These are phyloP conservation scores for Colletotrichum australisinense DNA, from an alignment of 2,329 filamentous ascomycete species.

Conservation along the genomic window DNA sequence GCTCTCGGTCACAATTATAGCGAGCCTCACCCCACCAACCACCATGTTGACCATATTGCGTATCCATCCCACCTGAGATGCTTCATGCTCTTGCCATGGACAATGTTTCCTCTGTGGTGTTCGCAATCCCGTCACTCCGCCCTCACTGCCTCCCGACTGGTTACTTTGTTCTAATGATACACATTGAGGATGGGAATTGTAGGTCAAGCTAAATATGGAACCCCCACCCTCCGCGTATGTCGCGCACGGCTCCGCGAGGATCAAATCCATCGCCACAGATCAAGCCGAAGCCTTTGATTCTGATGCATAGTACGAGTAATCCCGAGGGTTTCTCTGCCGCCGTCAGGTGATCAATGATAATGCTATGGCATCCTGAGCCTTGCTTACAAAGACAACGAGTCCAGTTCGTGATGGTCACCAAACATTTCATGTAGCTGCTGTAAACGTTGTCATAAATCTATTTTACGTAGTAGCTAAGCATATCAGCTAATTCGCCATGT, in stretches of 20 bases:
- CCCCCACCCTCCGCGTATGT: too few relatives aligned
- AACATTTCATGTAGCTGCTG: not conserved
- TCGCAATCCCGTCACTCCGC: not conserved
- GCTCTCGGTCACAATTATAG: slow-evolving; percentile 44
- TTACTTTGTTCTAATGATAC: not conserved
- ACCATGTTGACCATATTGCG: not conserved
- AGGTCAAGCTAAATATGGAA: too few relatives aligned
- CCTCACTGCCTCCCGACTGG: not conserved
- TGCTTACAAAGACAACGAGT: too few relatives aligned
- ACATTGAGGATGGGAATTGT: too few relatives aligned
- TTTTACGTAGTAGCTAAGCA: not conserved
- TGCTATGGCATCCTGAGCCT: too few relatives aligned
- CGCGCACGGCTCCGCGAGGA: too few relatives aligned
- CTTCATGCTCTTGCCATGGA: not conserved
- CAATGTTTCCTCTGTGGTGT: not conserved
- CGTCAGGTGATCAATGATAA: too few relatives aligned
- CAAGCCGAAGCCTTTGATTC: too few relatives aligned
- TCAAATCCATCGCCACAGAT: too few relatives aligned
- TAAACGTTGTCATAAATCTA: not conserved
- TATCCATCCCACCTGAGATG: not conserved
- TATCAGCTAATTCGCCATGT: not conserved
- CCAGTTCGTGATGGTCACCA: not conserved
- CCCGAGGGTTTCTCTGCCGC: too few relatives aligned
- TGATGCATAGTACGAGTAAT: too few relatives aligned
- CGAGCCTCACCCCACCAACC: slow-evolving; percentile 37